These are phyloP conservation scores for Phytophthora multivora DNA, from an alignment of 352 stramenopile genomes.

Conservation along the genomic window DNA sequence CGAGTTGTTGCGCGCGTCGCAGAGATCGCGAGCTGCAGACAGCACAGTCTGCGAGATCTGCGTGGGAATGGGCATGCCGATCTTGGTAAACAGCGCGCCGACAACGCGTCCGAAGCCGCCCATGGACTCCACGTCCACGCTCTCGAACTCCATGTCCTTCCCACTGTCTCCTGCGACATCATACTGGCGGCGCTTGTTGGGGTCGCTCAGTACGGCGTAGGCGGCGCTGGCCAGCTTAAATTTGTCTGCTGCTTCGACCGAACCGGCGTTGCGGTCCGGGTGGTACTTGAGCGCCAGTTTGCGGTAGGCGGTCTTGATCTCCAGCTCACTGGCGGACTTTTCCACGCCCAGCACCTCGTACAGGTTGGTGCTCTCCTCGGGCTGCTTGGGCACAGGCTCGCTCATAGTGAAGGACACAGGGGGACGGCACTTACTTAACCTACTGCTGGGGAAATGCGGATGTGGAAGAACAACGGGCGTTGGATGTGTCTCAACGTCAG, in stretches of 20 bases:
- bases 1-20: slow-evolving; percentile 75
- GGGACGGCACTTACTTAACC: not conserved
- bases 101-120: slow-evolving; percentile 83
- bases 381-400: slow-evolving; percentile 53
- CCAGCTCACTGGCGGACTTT: slow-evolving; percentile 84
- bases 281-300: slow-evolving; percentile 92
- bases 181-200: slow-evolving; percentile 89
- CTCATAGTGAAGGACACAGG: slow-evolving; percentile 42
- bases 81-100: slow-evolving; percentile 88
- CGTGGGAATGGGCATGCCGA: slow-evolving; percentile 88
- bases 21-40: slow-evolving; percentile 75
- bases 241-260: slow-evolving; percentile 74
- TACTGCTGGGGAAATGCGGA: slow-evolving; percentile 20
- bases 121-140: slow-evolving; percentile 85
- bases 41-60: slow-evolving; percentile 88
- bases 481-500: not conserved
- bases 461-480: slow-evolving; percentile 24
- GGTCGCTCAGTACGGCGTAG: slow-evolving; percentile 87
- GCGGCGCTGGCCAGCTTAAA: slow-evolving; percentile 87
- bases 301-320: slow-evolving; percentile 91
- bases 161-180: slow-evolving; percentile 75
- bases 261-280: slow-evolving; percentile 87
- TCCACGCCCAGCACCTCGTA: slow-evolving; percentile 91
- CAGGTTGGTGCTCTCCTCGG: slow-evolving; percentile 71
- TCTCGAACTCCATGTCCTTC: slow-evolving; percentile 83